These are phyloP conservation scores for Sanghuangporus weigelae DNA, from an alignment of 1,284 basidiomycete genomes.

Conservation along the genomic window DNA sequence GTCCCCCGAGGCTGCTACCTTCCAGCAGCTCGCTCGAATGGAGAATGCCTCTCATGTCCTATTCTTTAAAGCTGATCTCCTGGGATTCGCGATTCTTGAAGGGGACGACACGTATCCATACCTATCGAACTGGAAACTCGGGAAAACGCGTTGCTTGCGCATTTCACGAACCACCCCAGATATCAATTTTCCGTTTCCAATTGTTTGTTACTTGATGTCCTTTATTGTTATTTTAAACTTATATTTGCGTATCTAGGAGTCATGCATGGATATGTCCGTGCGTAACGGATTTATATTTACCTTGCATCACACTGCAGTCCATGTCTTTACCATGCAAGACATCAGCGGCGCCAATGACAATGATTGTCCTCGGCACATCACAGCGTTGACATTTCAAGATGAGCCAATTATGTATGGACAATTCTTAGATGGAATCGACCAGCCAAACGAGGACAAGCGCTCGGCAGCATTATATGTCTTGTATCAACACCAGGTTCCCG, in stretches of 20 bases:
- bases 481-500: neutral
- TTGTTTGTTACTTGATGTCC: neutral
- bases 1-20: neutral
- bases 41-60: constrained; percentile 1
- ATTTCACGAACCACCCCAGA: neutral
- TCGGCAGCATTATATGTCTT: neutral
- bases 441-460: neutral
- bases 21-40: neutral
- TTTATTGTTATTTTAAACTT: neutral
- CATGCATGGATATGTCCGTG: neutral
- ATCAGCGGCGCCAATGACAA: neutral
- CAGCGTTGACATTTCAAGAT: neutral
- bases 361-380: neutral
- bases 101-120: constrained; percentile 9
- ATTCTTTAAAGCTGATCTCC: neutral
- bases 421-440: neutral
- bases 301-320: neutral
- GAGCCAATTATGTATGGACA: neutral
- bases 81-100: constrained; percentile 3
- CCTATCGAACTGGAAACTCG: neutral
- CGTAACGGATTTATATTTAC: neutral
- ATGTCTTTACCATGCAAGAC: neutral
- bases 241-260: neutral
- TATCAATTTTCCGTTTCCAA: neutral
- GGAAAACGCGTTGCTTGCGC: neutral